Conservation (phyloP, 2,329 filamentous ascomycete genomes). For the Colletotrichum costaricense region DNA sequence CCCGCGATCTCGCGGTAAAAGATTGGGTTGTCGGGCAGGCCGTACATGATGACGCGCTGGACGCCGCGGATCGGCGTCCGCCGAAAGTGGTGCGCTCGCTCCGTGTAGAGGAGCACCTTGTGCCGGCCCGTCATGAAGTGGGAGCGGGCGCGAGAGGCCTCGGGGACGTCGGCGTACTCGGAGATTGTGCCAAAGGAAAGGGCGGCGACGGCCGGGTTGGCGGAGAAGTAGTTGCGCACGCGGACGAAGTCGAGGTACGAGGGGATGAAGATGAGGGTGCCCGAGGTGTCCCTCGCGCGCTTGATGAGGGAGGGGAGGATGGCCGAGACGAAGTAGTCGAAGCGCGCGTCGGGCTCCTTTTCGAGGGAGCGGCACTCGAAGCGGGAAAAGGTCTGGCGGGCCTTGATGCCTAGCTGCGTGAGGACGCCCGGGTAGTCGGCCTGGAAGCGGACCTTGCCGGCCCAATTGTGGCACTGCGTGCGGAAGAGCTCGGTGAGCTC, state of each 20-base stretch:
- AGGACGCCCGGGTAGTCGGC: conserved; percentile 78
- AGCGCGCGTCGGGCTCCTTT: conserved; percentile 86
- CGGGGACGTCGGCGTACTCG: conserved; percentile 84
- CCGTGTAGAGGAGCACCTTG: conserved; percentile 88
- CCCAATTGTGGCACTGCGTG: conserved; percentile 81
- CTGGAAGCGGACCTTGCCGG: conserved; percentile 81
- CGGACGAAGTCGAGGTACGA: conserved; percentile 96
- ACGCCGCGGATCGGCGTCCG: conserved; percentile 87
- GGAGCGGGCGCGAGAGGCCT: conserved; percentile 85
- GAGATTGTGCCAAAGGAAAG: conserved; percentile 84
- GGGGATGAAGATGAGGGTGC: conserved; percentile 89
- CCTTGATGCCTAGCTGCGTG: conserved; percentile 76
- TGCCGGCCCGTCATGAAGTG: conserved; percentile 89
- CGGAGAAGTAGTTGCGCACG: conserved; percentile 91
- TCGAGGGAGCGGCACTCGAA: conserved; percentile 79
- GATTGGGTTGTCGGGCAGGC: conserved; percentile 85
- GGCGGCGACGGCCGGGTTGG: conserved; percentile 64
- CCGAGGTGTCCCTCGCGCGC: conserved; percentile 70
- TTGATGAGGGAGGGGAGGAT: conserved; percentile 81
- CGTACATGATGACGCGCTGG: conserved; percentile 88
- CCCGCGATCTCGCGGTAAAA: conserved; percentile 84
- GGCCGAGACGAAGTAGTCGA: conserved; percentile 89
- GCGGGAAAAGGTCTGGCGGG: conserved; percentile 90
- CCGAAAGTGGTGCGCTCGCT: conserved; percentile 96
- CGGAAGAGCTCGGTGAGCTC: conserved; percentile 86